phyloP scores from a whole-genome alignment of 495 filamentous ascomycete genomes.

The Aspergillus heteromorphus region DNA sequence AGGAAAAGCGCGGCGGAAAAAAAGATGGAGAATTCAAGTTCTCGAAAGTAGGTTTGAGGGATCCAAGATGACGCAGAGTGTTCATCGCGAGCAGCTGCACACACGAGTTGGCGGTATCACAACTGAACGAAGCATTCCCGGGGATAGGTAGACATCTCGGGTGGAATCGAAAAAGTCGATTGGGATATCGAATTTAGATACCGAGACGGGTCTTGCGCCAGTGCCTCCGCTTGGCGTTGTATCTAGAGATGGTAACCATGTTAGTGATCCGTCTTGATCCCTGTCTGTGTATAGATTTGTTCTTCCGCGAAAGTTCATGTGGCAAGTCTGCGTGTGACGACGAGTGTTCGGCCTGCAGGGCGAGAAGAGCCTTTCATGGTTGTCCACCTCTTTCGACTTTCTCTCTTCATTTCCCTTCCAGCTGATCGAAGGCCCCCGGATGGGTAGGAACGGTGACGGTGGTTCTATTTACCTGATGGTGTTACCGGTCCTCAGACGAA shows the following conservation, averaged over 20 bases:
- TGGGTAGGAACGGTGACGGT: slow-evolving; percentile 2
- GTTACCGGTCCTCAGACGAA: slow-evolving; percentile 94
- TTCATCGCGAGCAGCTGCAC: slow-evolving; percentile 11
- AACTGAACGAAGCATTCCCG: slow-evolving; percentile 20
- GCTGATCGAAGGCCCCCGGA: slow-evolving; percentile 1
- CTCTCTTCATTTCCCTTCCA: background rate
- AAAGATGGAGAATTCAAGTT: background rate
- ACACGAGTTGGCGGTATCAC: slow-evolving; percentile 20
- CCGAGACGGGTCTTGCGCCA: slow-evolving; percentile 99
- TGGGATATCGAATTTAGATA: slow-evolving; percentile 57
- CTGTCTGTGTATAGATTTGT: too few species aligned
- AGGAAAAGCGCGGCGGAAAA: background rate
- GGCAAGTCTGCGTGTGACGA: too few species aligned
- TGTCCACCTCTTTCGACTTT: background rate
- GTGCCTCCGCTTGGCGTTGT: slow-evolving; percentile 99
- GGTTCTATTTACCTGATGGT: slow-evolving; percentile 78
- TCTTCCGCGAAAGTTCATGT: too few species aligned
- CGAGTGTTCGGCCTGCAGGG: background rate
- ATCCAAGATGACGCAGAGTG: slow-evolving; percentile 11
- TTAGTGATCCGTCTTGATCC: slow-evolving; percentile 18
- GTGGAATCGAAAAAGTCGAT: slow-evolving; percentile 9
- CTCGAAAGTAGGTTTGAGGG: slow-evolving; percentile 6
- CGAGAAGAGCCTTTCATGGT: background rate
- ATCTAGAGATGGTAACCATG: slow-evolving; percentile 51
- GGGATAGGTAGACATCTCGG: slow-evolving; percentile 16